Conservation (phyloP, 805 yeast genomes). For the Geotrichum ghanense region DNA sequence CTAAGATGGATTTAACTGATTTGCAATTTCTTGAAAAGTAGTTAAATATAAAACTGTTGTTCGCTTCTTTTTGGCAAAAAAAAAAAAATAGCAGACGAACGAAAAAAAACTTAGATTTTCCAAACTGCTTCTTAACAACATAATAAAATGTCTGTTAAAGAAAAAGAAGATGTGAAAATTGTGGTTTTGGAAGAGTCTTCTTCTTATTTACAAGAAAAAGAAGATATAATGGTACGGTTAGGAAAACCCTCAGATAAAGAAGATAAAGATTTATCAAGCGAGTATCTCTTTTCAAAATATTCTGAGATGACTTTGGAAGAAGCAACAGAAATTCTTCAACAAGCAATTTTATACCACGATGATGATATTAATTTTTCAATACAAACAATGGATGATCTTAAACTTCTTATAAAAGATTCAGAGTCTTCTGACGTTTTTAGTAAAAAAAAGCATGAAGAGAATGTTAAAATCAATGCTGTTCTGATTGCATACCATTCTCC, state of each 20-base stretch:
- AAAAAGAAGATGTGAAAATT: neutral
- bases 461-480: slow-evolving; percentile 31
- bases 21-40: neutral
- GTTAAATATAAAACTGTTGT: neutral
- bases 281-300: slow-evolving; percentile 32
- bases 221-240: neutral
- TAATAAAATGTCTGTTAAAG: neutral
- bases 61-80: no score
- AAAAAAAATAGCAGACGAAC: neutral
- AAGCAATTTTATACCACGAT: slow-evolving; percentile 31
- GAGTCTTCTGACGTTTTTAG: slow-evolving; percentile 15
- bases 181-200: neutral
- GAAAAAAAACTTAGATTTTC: neutral
- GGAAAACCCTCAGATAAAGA: neutral
- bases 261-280: neutral
- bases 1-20: no score
- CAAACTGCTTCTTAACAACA: neutral
- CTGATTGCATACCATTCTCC: slow-evolving; percentile 34
- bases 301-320: slow-evolving; percentile 27
- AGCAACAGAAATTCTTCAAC: slow-evolving; percentile 30
- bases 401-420: slow-evolving; percentile 21
- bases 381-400: slow-evolving; percentile 28
- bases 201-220: neutral
- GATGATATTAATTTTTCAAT: slow-evolving; percentile 39
- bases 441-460: slow-evolving; percentile 15